Evolutionary conservation across 1,139 yeast genomes (phyloP), one percentile per base, ranked within the genome.

Genomic region (Meyerozyma elateridarum): DNA sequence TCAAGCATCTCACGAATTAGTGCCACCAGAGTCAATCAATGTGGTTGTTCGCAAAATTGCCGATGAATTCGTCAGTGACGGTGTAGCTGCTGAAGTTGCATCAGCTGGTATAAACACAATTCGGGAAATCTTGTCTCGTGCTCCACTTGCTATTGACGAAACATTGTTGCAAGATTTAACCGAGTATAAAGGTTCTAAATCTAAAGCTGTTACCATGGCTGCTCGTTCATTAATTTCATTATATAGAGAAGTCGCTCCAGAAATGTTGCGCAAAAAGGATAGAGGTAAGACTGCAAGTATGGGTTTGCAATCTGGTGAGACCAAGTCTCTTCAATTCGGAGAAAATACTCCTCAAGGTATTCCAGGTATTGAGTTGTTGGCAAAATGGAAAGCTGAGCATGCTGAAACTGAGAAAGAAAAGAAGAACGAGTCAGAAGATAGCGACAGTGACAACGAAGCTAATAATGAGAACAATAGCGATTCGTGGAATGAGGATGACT

Each of bases 61-160:
- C 2, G 95, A 91, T 59, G 98, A 93, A 59, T 91, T 91, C 51
- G 96, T 91, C 29, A 85, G 95, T 47, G 97, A 91, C 53, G 98
- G 98, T 67, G 98, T 91, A 24, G 88, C 97, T 8, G 81, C 95
- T 15, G 96, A 91, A 60, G 98, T 89, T 35, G 96, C 97, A 8
- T 88, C 96, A 31, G 97, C 97, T 3, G 99, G 99, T 49, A 70
- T 91, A 42, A 91, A 91, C 57, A 85, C 97, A 5, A 89, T 91
- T 39, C 71, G 97, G 45, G 98, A 91, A 59, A 85, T 91, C 38
- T 72, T 91, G 41, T 62, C 95, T 2, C 80, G 98, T 65, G 93
- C 95, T 7, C 97, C 98, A 12, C 69, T 91, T 41, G 95, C 97
- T 22, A 87, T 91, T 46, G 96, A 88, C 36, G 79, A 82, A 33